Evolutionary conservation across 2,329 filamentous ascomycete species (phyloP), one percentile per base, ranked within the genome.

Genomic region (Arthrobotrys sinensis): DNA sequence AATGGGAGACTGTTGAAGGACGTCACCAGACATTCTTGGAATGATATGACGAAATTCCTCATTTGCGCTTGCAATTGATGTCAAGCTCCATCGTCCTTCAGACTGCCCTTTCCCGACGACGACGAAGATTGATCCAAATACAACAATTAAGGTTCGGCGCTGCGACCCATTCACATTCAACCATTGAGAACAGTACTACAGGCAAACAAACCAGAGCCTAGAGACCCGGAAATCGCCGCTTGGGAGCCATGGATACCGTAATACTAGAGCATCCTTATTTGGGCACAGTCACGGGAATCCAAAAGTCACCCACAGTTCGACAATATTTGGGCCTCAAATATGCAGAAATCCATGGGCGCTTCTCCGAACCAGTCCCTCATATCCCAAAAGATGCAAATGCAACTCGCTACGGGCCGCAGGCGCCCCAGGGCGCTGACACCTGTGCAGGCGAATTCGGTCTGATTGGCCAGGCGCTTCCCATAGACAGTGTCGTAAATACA

Each of bases 311-410:
- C 3, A 45, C 11, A n/a, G 34, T 71, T 14, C 57, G 43, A 1
- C 73, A 77, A 28, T 77, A 66, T 32, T 32, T 77, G 19, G 73
- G 73, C 16, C 53, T 77, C 14, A 77, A 71, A 38, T 77, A 77
- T 24, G 73, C 73, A 8, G 73, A 77, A 46, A 71, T 77, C 11
- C 60, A 50, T 5, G 36, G 21, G 7, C 60, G 73, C 4, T 77
- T 77, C 28, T 71, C 73, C 8, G 73, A 77, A 28, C 57, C 73
- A 14, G 43, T 77, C 45, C 73, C 36, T n/a, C 45, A 71, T 32
- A 71, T 66, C 16, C 50, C 66, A 4, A 77, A 67, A 24, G 62
- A 77, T 34, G 36, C 40, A 10, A 62, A 65, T 46, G 73, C 66
- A 12, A 71, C 66, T 7, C 60, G 60, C 19, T 77, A 71, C n/a